phyloP scores from a whole-genome alignment of 1,284 basidiomycete species.

The Paramarasmius palmivorus region DNA sequence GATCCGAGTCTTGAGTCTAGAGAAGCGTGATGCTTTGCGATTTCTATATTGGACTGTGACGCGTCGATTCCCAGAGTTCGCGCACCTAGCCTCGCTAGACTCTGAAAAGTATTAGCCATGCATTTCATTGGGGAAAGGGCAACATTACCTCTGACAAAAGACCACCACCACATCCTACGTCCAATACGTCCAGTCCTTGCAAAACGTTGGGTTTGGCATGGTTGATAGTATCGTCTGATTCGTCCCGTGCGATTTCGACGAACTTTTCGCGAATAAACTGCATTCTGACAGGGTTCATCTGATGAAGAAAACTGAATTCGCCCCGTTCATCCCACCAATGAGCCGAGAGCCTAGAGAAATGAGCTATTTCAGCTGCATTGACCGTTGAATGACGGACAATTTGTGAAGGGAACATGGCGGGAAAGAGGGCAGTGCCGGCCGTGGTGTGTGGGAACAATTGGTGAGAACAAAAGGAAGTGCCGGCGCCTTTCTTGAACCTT shows the following conservation, averaged over 20 bases:
- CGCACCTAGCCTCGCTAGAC: conserved; percentile 86
- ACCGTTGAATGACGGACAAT: conserved; percentile 38
- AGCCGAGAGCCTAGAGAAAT: conserved; percentile 89
- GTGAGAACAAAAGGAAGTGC: too few relatives aligned
- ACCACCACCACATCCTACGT: conserved; percentile 95
- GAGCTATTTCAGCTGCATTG: conserved; percentile 84
- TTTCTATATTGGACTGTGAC: conserved; percentile 82
- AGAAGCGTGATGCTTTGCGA: conserved; percentile 83
- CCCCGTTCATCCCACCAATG: conserved; percentile 98
- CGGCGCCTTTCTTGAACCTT: neutral
- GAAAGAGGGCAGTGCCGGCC: too few relatives aligned
- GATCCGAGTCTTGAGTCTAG: conserved; percentile 66
- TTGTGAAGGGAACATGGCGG: conserved; percentile 11
- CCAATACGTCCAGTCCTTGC: conserved; percentile 58
- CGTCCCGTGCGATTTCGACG: conserved; percentile 56
- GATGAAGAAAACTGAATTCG: conserved; percentile 89
- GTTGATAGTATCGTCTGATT: conserved; percentile 33
- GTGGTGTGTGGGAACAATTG: neutral
- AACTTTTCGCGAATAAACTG: conserved; percentile 86
- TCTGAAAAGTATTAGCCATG: conserved; percentile 45
- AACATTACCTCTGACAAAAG: conserved; percentile 81
- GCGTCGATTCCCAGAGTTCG: conserved; percentile 90
- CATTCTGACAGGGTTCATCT: conserved; percentile 93
- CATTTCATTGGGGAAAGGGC: neutral
- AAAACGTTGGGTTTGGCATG: conserved; percentile 30